Conservation (phyloP, 805 yeast species). For the Clavispora carvajalis region DNA sequence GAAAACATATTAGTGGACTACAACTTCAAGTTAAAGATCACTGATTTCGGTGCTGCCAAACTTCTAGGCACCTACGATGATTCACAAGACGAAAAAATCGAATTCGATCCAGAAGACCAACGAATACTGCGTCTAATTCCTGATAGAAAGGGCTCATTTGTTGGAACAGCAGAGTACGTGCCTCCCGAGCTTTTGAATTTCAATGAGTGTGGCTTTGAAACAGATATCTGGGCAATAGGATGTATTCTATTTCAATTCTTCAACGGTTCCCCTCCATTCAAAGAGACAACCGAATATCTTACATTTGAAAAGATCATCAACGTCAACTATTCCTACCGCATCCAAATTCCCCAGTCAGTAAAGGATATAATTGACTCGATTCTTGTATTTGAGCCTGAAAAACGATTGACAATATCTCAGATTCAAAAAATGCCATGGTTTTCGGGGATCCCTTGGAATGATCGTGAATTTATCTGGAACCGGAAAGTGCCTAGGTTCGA, state of each 20-base stretch:
- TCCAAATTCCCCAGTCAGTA: slow-evolving; percentile 27
- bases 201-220: slow-evolving; percentile 75
- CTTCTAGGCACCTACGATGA: slow-evolving; percentile 42
- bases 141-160: slow-evolving; percentile 61
- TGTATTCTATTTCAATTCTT: slow-evolving; percentile 81
- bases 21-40: slow-evolving; percentile 83
- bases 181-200: slow-evolving; percentile 81
- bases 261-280: slow-evolving; percentile 83
- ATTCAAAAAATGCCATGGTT: slow-evolving; percentile 35
- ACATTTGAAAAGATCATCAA: slow-evolving; percentile 86
- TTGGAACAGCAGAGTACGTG: slow-evolving; percentile 96
- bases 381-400: slow-evolving; percentile 28
- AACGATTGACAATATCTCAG: slow-evolving; percentile 29
- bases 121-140: slow-evolving; percentile 11
- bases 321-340: slow-evolving; percentile 54
- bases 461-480: slow-evolving; percentile 34
- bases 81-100: slow-evolving; percentile 25
- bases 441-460: slow-evolving; percentile 36
- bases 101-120: slow-evolving; percentile 21
- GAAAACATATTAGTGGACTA: slow-evolving; percentile 83
- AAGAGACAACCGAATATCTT: slow-evolving; percentile 77
- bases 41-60: slow-evolving; percentile 98
- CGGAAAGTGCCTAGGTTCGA: slow-evolving; percentile 25
- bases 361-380: slow-evolving; percentile 26
- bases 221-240: slow-evolving; percentile 94